Base-by-base conservation (phyloP, 2,329 filamentous ascomycete species). In the Geoglossum cookeanum region DNA sequence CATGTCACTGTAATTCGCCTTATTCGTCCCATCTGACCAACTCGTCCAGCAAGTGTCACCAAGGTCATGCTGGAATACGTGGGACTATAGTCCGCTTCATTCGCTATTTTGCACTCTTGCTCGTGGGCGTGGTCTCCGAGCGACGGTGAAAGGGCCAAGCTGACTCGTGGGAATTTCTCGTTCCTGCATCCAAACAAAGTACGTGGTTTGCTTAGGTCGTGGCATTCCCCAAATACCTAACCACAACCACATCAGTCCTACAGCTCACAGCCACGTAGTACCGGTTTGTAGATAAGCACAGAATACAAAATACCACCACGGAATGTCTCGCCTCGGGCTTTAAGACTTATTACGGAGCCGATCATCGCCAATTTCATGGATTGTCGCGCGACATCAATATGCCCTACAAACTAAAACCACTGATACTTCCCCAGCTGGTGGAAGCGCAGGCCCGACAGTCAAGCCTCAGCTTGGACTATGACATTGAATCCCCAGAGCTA, bases 391-490 rank as follows among this genome's bases (percentile, higher is more conserved):
- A 53, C 49, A 53, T 35, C 49, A 53, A 32, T 35, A 76, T 76
- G 74, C 71, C 74, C 62, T 68, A 71, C 61, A 71, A 70, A 64
- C 70, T 80, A 57, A 78, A 75, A 67, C 75, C 76, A 55, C 68
- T 79, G 61, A 65, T 77, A 61, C 70, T 79, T 58, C 77, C 77
- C 49, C 73, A 75, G 69, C 67, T 78, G 62, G 75, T 78, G 35
- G 72, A 78, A 64, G 71, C 76, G 62, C 72, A 53, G 37, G n/a
- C 49, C 32, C 49, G 49, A 53, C 30, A 53, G 33, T 30, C 54
- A 4, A 37, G 49, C 30, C 49, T 53, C 30, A 53, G 17, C 15
- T 53, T 32, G 15, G 49, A 53, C 49, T 53, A 53, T 35, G 49
- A 53, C 49, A 53, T 37, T 32, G 49, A 53, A 5, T 53, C 49